Conservation (phyloP, 345 rosid genomes). For the Aurinia saxatilis region DNA sequence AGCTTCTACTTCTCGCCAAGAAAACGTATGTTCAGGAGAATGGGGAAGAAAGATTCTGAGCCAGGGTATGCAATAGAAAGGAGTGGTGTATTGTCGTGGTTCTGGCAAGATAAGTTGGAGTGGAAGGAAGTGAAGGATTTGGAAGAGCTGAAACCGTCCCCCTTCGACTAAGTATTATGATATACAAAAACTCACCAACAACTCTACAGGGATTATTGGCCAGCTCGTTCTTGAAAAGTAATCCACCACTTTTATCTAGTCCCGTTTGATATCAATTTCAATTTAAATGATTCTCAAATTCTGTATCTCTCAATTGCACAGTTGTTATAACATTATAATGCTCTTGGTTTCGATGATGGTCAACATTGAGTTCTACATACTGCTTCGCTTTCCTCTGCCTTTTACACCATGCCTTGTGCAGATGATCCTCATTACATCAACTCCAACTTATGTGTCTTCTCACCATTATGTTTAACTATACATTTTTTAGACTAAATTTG, state of each 20-base stretch:
- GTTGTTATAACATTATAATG: background rate
- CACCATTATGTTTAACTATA: background rate
- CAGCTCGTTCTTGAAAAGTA: too few relatives aligned
- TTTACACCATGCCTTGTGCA: conserved; percentile 89
- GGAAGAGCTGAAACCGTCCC: background rate
- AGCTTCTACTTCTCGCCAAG: too few relatives aligned
- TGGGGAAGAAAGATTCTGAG: background rate
- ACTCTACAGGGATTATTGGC: too few relatives aligned
- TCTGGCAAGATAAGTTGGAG: background rate
- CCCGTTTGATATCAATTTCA: too few relatives aligned
- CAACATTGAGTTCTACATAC: conserved; percentile 81
- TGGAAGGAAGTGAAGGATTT: conserved; percentile 12
- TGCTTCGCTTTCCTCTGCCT: conserved; percentile 77
- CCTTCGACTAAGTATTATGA: background rate
- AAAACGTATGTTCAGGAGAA: too few relatives aligned
- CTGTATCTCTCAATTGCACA: too few relatives aligned
- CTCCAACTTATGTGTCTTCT: conserved; percentile 27
- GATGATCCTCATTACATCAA: conserved; percentile 71
- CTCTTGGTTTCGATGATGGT: conserved; percentile 40
- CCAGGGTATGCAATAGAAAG: background rate
- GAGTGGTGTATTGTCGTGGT: background rate
- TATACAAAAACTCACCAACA: background rate
- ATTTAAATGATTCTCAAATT: too few relatives aligned
- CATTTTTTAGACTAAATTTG: background rate
- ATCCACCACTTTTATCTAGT: too few relatives aligned